Base-by-base conservation (phyloP, 2,329 filamentous ascomycete genomes). In the Pyricularia grisea region DNA sequence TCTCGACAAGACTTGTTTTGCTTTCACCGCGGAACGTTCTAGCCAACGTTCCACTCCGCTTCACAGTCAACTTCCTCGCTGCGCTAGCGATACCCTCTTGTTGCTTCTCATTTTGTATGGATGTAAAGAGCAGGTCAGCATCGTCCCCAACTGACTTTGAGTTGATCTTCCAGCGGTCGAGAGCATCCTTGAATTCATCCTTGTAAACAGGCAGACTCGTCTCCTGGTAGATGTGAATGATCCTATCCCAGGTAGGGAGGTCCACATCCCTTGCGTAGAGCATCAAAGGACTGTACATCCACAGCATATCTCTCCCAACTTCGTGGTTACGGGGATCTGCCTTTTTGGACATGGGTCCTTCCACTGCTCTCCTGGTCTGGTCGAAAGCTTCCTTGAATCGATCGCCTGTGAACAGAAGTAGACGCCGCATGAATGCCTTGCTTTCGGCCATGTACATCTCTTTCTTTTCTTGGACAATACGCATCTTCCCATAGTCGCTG, bases 401-500 rank as follows among this genome's bases (percentile, higher is more conserved):
- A 65, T 89, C 85, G 25, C 89, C 87, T 86, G 98, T 91, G 77
- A 94, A 94, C 68, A 92, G 89, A 72, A 91, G 89, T 17, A 97
- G 83, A 65, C 94, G 87, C 71, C 89, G 87, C 74, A 97, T 85
- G 76, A 98, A 97, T 68, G 87, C 80, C 27, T 85, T 81, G 73
- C 90, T 93, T 76, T 97, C 92, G 17, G 88, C 84, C 69, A 90
- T 83, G 75, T 97, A 99, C 76, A 92, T 90, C 72, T 96, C 91
- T 78, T 93, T 95, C 85, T 97, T 97, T 78, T 98, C 93, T 73
- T 93, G 92, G 30, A 99, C 88, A 60, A 97, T 94, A 68, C 92
- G 89, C 94, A 99, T 98, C 73, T 92, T 90, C 42, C 92, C 92
- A 71, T 90, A 93, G 74, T 93, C 91, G 67, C 86, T 89, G 73